Base-by-base conservation (phyloP, 2,329 filamentous ascomycete species). In the Colletotrichum lindemuthianum region DNA sequence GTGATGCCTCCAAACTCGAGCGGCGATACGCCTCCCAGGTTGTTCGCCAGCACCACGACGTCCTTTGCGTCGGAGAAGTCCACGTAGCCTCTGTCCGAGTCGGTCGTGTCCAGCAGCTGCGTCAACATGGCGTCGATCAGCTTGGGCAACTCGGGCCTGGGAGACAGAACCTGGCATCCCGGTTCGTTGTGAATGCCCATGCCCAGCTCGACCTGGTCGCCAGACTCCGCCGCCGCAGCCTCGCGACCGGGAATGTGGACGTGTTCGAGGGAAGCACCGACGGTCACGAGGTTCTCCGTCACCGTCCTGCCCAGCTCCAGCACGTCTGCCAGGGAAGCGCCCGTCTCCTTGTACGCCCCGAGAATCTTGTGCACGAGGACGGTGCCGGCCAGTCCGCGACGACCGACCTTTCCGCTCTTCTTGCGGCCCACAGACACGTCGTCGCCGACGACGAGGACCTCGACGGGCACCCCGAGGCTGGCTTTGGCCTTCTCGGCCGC, bases 181-280 rank as follows among this genome's bases (percentile, higher is more conserved):
- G 85, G 81, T 71, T 88, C 86, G 69, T 91, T 91, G 74, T 91
- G 89, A 69, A 91, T 91, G 8, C 90, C 90, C 89, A 92, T 92
- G 2, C 90, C 90, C 68, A 91, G 81, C 76, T 91, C 88, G 24
- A 90, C 81, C 70, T 90, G 86, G 16, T 82, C 71, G 0, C 80
- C 24, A 76, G 53, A 81, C 11, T 75, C 73, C 1, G 67, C 37
- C 12, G 67, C 37, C 9, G 65, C 66, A 9, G 66, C 59, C 43
- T 67, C 74, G 3, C 84, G 77, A 0, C 84, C 84, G 3, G 85
- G 84, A 1, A 87, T 83, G 68, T 86, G 84, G 4, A 86, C 84
- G 69, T 86, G 84, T 24, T 78, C 76, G 39, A 86, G 71, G 11
- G 81, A 84, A 0, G 81, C 80, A 4, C 84, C 84, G 52, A 86